Evolutionary conservation across 2,329 filamentous ascomycete genomes (phyloP).

Genomic region (Alternaria conjuncta): DNA sequence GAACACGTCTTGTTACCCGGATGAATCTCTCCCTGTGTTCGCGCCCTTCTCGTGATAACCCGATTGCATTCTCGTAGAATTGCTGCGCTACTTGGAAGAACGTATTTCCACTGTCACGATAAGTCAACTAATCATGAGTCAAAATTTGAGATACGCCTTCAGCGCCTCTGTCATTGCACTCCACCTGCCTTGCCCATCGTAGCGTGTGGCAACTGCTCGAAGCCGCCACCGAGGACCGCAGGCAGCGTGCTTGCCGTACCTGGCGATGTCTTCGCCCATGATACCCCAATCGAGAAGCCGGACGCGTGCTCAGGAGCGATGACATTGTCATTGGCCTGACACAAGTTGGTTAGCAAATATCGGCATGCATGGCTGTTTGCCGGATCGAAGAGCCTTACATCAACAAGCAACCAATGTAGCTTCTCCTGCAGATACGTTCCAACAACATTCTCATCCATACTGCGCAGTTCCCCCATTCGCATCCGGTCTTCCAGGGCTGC

Average conservation of each 20-base stretch:
- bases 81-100: background rate
- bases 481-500: background rate
- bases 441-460: background rate
- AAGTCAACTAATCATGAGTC: background rate
- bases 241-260: constrained; percentile 30
- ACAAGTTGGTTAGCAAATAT: background rate
- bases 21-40: background rate
- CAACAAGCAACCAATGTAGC: background rate
- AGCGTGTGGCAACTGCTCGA: background rate
- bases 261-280: constrained; percentile 48
- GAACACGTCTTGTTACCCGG: background rate
- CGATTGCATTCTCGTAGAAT: background rate
- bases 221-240: constrained; percentile 14
- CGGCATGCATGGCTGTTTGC: background rate
- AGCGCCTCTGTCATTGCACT: background rate
- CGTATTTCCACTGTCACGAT: background rate
- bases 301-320: constrained; percentile 42
- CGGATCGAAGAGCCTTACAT: background rate
- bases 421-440: background rate
- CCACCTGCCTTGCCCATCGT: background rate
- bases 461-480: background rate
- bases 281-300: constrained; percentile 50
- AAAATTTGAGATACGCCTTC: background rate
- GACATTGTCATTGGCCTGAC: constrained; percentile 28
- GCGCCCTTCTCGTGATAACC: background rate